phyloP scores from a whole-genome alignment of 2,329 filamentous ascomycete species.

The Botrytis deweyae region DNA sequence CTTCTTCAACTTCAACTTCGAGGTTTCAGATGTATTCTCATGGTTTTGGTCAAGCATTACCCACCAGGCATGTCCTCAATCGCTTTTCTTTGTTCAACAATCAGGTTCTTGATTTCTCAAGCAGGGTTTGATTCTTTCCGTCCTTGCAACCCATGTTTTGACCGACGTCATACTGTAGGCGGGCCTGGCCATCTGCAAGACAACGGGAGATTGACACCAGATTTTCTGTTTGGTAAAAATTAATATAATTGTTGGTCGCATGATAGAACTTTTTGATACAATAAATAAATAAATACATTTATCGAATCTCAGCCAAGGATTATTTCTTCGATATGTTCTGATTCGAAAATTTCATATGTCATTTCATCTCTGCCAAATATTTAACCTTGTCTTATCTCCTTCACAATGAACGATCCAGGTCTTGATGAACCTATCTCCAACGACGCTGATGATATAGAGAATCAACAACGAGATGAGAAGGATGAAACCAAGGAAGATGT shows the following conservation, averaged over 20 bases:
- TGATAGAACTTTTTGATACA: not conserved
- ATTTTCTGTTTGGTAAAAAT: not conserved
- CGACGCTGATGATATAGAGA: constrained; percentile 35
- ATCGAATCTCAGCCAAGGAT: not conserved
- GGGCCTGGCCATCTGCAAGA: not conserved
- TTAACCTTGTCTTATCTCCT: not conserved
- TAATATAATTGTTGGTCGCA: not conserved
- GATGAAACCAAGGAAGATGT: constrained; percentile 34
- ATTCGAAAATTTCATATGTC: not conserved
- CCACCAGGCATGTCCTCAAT: not conserved
- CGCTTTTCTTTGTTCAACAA: not conserved
- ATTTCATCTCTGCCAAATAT: not conserved
- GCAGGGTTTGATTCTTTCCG: not conserved
- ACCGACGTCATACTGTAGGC: constrained; percentile 3
- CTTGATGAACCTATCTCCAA: constrained; percentile 35
- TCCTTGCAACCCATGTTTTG: not conserved
- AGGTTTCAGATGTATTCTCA: not conserved
- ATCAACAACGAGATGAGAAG: constrained; percentile 30
- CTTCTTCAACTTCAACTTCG: not conserved
- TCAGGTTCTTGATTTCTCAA: not conserved
- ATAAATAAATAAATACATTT: not conserved
- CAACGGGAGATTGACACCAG: not conserved
- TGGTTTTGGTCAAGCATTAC: not conserved
- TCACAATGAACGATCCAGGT: constrained; percentile 38
- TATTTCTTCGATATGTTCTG: not conserved